Evolutionary conservation across 495 filamentous ascomycete genomes (phyloP).

Genomic region (Lindgomyces ingoldianus): DNA sequence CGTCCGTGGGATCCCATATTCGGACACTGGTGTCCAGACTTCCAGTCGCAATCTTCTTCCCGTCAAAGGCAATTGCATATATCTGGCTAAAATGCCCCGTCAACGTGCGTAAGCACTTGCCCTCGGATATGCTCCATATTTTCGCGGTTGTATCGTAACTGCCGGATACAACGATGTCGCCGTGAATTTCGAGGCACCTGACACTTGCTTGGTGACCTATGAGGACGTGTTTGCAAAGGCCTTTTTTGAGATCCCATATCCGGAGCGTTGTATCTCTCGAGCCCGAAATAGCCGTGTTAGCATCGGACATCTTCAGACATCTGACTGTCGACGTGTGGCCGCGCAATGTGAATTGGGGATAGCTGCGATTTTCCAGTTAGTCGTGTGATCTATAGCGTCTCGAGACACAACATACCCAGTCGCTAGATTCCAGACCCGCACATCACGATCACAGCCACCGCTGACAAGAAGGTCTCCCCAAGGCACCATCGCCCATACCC

Average conservation of each 20-base stretch:
- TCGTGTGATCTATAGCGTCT: not conserved
- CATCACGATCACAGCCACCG: slow-evolving; percentile 94
- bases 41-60: slow-evolving; percentile 88
- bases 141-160: slow-evolving; percentile 96
- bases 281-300: slow-evolving; percentile 90
- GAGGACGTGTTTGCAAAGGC: slow-evolving; percentile 85
- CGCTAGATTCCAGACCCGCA: slow-evolving; percentile 94
- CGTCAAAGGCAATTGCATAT: slow-evolving; percentile 97
- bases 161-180: slow-evolving; percentile 91
- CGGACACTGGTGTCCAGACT: slow-evolving; percentile 95
- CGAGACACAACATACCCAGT: slow-evolving; percentile 69
- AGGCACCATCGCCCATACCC: slow-evolving; percentile 99
- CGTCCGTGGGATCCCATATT: slow-evolving; percentile 92
- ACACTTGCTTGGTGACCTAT: slow-evolving; percentile 97
- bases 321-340: slow-evolving; percentile 96
- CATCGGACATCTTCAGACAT: slow-evolving; percentile 96
- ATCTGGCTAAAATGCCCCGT: slow-evolving; percentile 98
- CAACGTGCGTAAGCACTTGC: slow-evolving; percentile 83
- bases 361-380: not conserved
- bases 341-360: slow-evolving; percentile 75
- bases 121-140: slow-evolving; percentile 96
- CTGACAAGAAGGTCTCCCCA: slow-evolving; percentile 95
- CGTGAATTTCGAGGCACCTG: slow-evolving; percentile 91
- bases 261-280: slow-evolving; percentile 92
- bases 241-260: slow-evolving; percentile 90